Conservation (phyloP, 257 asterid genomes). For the Lavandula angustifolia region DNA sequence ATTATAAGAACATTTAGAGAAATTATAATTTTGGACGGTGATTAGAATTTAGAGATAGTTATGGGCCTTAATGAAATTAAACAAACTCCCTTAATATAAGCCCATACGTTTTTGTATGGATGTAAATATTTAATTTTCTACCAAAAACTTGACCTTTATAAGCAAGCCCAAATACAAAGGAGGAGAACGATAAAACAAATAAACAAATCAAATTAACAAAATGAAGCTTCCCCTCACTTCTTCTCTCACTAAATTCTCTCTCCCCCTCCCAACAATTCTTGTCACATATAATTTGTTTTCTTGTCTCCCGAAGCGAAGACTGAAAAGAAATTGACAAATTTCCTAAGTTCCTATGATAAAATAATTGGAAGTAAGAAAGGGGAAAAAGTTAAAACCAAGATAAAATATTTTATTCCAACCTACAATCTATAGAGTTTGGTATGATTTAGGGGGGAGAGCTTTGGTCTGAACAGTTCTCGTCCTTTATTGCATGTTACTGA, state of each 20-base stretch:
- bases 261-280: slow-evolving; percentile 11
- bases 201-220: not conserved
- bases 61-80: no score
- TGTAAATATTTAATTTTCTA: no score
- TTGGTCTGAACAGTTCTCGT: slow-evolving; percentile 38
- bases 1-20: no score
- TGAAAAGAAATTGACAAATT: not conserved
- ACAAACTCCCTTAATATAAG: no score
- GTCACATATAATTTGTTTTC: slow-evolving; percentile 34
- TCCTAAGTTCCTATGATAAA: not conserved
- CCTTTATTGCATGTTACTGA: slow-evolving; percentile 49
- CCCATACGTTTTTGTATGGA: no score
- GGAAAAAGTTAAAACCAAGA: not conserved
- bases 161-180: no score
- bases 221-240: slow-evolving; percentile 28
- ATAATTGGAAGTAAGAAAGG: not conserved
- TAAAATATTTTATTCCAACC: slow-evolving; percentile 33
- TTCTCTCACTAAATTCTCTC: slow-evolving; percentile 19
- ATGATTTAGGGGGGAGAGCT: slow-evolving; percentile 39
- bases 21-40: no score
- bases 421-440: slow-evolving; percentile 25
- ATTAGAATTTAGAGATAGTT: no score
- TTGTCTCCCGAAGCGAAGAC: slow-evolving; percentile 46
- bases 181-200: not conserved
- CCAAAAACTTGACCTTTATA: no score